phyloP scores from a whole-genome alignment of 2,329 filamentous ascomycete species.

The Colletotrichum sp. region DNA sequence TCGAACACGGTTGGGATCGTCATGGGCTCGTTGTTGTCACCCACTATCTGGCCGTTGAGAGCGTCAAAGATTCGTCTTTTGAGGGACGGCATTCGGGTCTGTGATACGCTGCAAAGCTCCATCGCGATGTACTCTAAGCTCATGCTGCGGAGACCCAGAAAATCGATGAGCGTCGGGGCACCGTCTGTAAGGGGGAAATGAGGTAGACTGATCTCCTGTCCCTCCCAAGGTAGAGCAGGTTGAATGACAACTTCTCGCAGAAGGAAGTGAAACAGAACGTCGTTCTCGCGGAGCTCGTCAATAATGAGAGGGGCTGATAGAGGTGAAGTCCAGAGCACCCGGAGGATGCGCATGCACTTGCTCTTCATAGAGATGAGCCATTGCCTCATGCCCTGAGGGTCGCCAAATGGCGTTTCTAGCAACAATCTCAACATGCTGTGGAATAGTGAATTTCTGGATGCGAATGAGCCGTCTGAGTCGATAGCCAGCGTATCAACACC shows the following conservation, averaged over 20 bases:
- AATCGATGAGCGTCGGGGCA: constrained; percentile 74
- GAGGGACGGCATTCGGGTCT: constrained; percentile 71
- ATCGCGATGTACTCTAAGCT: constrained; percentile 85
- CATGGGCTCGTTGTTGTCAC: constrained; percentile 69
- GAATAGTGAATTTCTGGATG: constrained; percentile 76
- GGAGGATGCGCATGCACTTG: constrained; percentile 74
- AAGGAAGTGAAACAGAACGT: constrained; percentile 81
- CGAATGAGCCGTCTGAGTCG: constrained; percentile 73
- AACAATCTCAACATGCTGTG: constrained; percentile 80
- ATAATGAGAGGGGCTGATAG: constrained; percentile 79
- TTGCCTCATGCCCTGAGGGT: constrained; percentile 64
- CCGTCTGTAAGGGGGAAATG: constrained; percentile 74
- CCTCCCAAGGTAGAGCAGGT: constrained; percentile 76
- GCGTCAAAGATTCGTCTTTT: constrained; percentile 74
- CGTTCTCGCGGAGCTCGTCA: constrained; percentile 78
- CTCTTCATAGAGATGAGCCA: constrained; percentile 76
- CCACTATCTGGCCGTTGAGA: constrained; percentile 77
- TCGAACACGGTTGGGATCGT: constrained; percentile 84
- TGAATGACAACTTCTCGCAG: constrained; percentile 74
- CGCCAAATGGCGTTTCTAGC: constrained; percentile 69
- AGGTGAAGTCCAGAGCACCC: constrained; percentile 82
- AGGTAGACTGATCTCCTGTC: constrained; percentile 60
- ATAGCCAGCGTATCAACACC: constrained; percentile 73
- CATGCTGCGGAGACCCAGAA: constrained; percentile 77
- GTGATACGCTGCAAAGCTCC: constrained; percentile 80